phyloP scores from a whole-genome alignment of 2,329 filamentous ascomycete genomes.

The Penicillium sp. region DNA sequence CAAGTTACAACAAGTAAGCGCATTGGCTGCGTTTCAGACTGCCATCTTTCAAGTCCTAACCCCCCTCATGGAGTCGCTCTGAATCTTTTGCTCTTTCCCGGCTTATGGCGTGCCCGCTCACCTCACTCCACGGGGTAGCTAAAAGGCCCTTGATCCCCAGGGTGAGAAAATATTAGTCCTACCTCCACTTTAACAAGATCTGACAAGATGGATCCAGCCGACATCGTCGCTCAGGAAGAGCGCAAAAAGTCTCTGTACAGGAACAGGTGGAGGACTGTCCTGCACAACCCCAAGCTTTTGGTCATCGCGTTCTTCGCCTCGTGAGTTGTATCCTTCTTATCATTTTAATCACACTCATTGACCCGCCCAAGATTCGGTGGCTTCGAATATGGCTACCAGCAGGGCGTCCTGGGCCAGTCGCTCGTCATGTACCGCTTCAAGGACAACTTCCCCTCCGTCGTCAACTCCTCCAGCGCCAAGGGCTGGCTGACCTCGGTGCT shows the following conservation, averaged over 20 bases:
- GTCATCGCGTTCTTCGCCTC: constrained; percentile 58
- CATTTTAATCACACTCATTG: background rate
- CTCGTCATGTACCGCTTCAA: constrained; percentile 58
- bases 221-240: background rate
- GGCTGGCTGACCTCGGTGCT: constrained; percentile 58
- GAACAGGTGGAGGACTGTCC: constrained; percentile 1
- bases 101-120: background rate
- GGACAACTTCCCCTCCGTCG: constrained; percentile 51
- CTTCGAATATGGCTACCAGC: constrained; percentile 56
- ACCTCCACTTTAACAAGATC: background rate
- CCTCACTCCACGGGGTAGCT: background rate
- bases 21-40: too few relatives aligned
- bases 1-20: too few relatives aligned
- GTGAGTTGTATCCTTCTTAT: constrained; percentile 15
- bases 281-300: constrained; percentile 54
- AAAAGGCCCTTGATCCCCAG: background rate
- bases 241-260: constrained; percentile 1
- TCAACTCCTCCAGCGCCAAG: constrained; percentile 44
- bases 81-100: background rate
- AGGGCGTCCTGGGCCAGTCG: constrained; percentile 49
- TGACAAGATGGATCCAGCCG: background rate
- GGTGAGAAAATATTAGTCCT: background rate
- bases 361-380: constrained; percentile 45
- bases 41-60: background rate
- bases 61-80: too few relatives aligned